Conservation (phyloP, 106 monocot genomes). For the Allium fistulosum region DNA sequence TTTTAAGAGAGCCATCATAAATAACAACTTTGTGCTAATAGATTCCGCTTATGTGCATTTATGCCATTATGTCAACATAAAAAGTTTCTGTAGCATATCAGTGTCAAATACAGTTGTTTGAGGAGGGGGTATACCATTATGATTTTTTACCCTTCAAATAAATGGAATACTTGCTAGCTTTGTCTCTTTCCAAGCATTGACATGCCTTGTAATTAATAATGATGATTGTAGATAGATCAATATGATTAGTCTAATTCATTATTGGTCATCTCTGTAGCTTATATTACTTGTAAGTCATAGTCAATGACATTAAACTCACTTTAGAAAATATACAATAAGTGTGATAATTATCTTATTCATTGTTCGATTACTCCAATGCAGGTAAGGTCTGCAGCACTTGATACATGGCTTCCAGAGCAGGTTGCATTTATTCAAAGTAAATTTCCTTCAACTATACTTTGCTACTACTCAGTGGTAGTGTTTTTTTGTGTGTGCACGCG, state of each 20-base stretch:
- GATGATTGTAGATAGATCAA: neutral
- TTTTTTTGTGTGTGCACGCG: too few relatives aligned
- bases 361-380: constrained; percentile 13
- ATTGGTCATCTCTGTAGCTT: neutral
- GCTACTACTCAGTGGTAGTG: neutral
- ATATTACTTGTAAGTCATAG: too few relatives aligned
- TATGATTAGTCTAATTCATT: neutral
- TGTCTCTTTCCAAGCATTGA: neutral
- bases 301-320: neutral
- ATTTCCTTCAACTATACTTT: neutral
- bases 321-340: neutral
- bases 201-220: neutral
- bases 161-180: too few relatives aligned
- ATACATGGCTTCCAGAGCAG: constrained; percentile 99
- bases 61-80: neutral
- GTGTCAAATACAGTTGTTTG: neutral
- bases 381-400: constrained; percentile 93
- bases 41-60: too few relatives aligned
- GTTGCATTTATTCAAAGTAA: constrained; percentile 94
- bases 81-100: neutral
- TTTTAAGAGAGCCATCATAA: neutral
- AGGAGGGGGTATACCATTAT: too few relatives aligned
- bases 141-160: too few relatives aligned
- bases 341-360: neutral
- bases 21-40: neutral